phyloP scores from a whole-genome alignment of 768 basidiomycete genomes.

The Agrocybe pediades region DNA sequence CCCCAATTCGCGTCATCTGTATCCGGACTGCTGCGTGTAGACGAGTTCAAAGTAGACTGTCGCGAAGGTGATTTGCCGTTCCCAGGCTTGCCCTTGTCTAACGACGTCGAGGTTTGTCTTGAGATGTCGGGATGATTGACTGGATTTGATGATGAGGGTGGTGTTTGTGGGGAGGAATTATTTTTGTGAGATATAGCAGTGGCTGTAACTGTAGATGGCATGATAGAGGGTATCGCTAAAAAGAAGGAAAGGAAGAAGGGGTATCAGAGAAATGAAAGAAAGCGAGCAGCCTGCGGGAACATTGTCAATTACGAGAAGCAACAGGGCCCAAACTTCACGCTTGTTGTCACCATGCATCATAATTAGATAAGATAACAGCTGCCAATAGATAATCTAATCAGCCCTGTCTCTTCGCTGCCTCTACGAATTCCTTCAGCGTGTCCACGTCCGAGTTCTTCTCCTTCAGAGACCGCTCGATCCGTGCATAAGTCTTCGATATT shows the following conservation, averaged over 20 bases:
- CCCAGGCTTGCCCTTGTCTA: conserved; percentile 16
- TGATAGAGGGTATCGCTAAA: conserved; percentile 19
- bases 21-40: conserved; percentile 29
- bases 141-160: conserved; percentile 15
- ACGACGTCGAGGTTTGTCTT: conserved; percentile 21
- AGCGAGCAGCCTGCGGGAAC: conserved; percentile 4
- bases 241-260: conserved; percentile 7
- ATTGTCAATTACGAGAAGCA: conserved; percentile 2
- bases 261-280: conserved; percentile 9
- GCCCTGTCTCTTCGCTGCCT: conserved; percentile 31
- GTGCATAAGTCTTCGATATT: conserved; percentile 44
- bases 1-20: conserved; percentile 71
- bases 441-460: conserved; percentile 37
- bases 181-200: conserved; percentile 13
- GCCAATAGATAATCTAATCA: conserved; percentile 2
- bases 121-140: conserved; percentile 13
- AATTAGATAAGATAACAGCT: conserved; percentile 17
- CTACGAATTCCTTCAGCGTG: conserved; percentile 44
- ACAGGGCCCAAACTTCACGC: conserved; percentile 2
- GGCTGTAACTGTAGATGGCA: conserved; percentile 24
- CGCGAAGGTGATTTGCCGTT: conserved; percentile 20
- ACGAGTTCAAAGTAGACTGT: conserved; percentile 27
- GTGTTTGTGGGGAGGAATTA: conserved; percentile 18
- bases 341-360: conserved; percentile 5
- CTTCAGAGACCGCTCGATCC: conserved; percentile 41